Base-by-base conservation (phyloP, 495 filamentous ascomycete species). In the Copromyces sp. region DNA sequence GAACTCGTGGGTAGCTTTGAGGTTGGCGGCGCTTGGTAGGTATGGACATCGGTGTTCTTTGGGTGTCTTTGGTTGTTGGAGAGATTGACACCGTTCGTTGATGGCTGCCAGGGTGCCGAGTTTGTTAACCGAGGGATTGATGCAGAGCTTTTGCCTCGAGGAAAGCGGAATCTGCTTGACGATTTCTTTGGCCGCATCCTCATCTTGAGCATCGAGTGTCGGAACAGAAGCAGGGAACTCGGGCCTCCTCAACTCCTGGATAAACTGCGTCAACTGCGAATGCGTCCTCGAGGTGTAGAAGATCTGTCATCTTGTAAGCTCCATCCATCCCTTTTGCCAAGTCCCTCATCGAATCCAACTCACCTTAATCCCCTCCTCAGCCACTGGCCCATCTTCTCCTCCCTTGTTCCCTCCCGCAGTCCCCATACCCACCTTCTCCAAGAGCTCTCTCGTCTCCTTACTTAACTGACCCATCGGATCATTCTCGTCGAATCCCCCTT, bases 221-320 rank as follows among this genome's bases (percentile, higher is more conserved):
- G 78, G 83, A 20, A 84, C 39, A 12, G 80, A 83, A 1, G 92
- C 85, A 29, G 95, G 93, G 69, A 98, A 87, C 4, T 86, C 83
- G 17, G 97, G 92, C n/a, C 93, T 89, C 3, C 92, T 89, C 40
- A 99, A 82, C 77, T 99, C 96, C 70, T 90, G 89, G n/a, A 94
- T 90, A 78, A 99, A 98, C 80, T 99, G 95, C 5, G 91, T 91
- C 24, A 98, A 82, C 77, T 99, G 95, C 0, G 95, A 98, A 77
- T 99, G 95, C 2, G 95, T 99, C 76, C 95, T 86, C 16, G 95
- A 98, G 72, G 94, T 97, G 80, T 92, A 98, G 80, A 92, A 97
- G 37, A 99, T 92, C 86, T 89, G 70, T 9, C 11, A 44, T 12
- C 12, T 0, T 42, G 39, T 77, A 39, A 80, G 73, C n/a, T 14